Conservation (phyloP, 441 rosid species). For the Theobroma grandiflorum region DNA sequence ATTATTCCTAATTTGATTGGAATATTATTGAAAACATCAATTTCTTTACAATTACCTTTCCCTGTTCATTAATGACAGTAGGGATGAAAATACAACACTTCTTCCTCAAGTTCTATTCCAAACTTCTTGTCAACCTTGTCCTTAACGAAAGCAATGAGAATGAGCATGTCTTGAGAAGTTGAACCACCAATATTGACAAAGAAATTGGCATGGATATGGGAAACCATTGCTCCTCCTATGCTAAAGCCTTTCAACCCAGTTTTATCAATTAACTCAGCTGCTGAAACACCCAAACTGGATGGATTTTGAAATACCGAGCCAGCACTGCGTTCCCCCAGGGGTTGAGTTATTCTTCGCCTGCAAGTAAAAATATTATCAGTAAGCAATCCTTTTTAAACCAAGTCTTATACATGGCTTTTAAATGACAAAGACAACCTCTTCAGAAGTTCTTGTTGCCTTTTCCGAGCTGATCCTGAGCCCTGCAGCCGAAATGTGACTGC, state of each 20-base stretch:
- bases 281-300: conserved; percentile 30
- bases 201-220: conserved; percentile 41
- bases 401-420: not conserved
- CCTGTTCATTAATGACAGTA: not conserved
- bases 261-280: conserved; percentile 42
- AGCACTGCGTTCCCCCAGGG: conserved; percentile 30
- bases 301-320: conserved; percentile 43
- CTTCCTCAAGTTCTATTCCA: conserved; percentile 31
- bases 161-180: conserved; percentile 44
- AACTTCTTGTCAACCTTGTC: conserved; percentile 36
- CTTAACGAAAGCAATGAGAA: conserved; percentile 41
- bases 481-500: conserved; percentile 40
- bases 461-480: conserved; percentile 31
- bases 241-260: conserved; percentile 39
- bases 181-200: conserved; percentile 28
- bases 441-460: conserved; percentile 32
- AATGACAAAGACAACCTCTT: conserved; percentile 20
- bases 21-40: conserved; percentile 21
- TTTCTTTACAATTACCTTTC: not conserved
- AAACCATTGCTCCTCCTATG: conserved; percentile 45
- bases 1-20: not conserved
- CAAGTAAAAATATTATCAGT: not conserved
- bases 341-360: conserved; percentile 36
- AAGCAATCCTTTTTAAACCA: not conserved
- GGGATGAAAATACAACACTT: conserved; percentile 31